Base-by-base conservation (phyloP, 2,329 filamentous ascomycete genomes). In the Colletotrichum falcatum region DNA sequence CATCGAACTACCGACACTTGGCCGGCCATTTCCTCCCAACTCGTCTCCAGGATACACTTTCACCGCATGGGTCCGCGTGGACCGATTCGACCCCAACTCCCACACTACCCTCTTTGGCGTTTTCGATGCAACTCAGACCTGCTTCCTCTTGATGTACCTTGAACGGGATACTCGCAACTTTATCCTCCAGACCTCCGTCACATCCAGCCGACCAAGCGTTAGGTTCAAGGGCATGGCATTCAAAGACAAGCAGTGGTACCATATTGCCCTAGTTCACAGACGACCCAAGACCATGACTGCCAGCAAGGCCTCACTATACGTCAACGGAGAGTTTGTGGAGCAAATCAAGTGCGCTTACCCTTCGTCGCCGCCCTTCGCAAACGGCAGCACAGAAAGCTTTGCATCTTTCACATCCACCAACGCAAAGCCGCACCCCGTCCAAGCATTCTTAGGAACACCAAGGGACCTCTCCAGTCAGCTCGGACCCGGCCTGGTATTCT, bases 91-190 rank as follows among this genome's bases (percentile, higher is more conserved):
- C 79, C 83, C 89, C 6, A 88, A 89, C 55, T 91, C 92, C 20
- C 96, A 99, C 79, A 99, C 96, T 0, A 99, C 96, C 0, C 88
- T 99, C 18, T 99, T 99, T 79, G 96, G 96, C 33, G 94, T 96
- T 11, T 98, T 97, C 80, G 96, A 99, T 81, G 87, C 91, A 4
- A 94, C 90, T 6, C 95, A 98, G 79, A 94, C 93, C 6, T 99
- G 96, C 80, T 99, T 99, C 77, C 83, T 99, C 44, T 89, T 99
- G 75, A 91, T 94, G 71, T 99, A 99, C 77, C 86, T 99, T 48
- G 97, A 99, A 79, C 94, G 92, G 77, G 95, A 98, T 79, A 97
- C 94, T 2, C 93, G 89, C 71, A 96, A 97, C 81, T 92, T 99
- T 74, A 99, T 99, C 74, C 84, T 99, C 7, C 96, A 99, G 81